These are phyloP conservation scores for Microsporum ferrugineum DNA, from an alignment of 2,329 filamentous ascomycete genomes.

Conservation along the genomic window DNA sequence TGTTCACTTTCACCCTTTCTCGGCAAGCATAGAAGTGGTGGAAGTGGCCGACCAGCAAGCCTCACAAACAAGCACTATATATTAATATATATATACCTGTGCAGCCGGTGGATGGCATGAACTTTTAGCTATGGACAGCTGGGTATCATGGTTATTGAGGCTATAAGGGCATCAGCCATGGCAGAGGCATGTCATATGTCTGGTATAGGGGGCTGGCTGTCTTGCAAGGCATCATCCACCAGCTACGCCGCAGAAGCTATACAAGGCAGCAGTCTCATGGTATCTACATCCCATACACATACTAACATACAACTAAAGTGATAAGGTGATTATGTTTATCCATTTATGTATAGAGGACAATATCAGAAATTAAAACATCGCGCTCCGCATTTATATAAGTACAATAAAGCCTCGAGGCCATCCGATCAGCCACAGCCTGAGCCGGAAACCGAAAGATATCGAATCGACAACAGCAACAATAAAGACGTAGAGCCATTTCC, in stretches of 20 bases:
- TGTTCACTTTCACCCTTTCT: background rate
- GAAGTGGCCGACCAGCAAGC: background rate
- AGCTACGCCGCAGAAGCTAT: background rate
- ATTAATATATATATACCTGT: background rate
- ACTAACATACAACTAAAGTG: background rate
- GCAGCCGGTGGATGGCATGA: background rate
- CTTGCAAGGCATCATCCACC: background rate
- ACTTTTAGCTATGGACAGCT: background rate
- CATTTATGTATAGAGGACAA: background rate
- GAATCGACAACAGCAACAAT: background rate
- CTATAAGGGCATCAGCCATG: background rate
- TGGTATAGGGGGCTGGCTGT: background rate
- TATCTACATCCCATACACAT: background rate
- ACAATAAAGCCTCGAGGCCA: background rate
- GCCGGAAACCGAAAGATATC: background rate
- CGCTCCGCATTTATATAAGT: slow-evolving; percentile 1
- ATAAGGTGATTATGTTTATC: background rate
- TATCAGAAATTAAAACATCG: background rate
- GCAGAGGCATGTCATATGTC: background rate
- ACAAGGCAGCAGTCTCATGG: background rate
- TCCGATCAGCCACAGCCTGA: background rate
- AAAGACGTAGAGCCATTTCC: background rate
- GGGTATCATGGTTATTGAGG: background rate
- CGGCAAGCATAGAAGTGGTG: background rate
- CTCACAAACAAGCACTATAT: background rate